Base-by-base conservation (phyloP, 1,284 basidiomycete species). In the Agroathelia rolfsii region DNA sequence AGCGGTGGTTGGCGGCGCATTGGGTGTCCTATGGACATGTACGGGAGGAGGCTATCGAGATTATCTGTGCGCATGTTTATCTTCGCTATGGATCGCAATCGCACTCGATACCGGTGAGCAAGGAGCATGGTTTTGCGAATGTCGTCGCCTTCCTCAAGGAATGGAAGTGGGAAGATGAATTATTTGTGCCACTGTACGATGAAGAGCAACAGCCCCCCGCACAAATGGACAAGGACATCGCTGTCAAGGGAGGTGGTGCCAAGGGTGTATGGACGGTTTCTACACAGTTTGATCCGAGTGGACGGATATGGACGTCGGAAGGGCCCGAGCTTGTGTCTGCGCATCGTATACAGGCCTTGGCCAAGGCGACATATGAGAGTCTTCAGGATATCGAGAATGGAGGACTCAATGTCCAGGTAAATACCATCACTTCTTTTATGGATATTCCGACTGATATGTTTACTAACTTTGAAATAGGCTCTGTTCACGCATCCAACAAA, bases 1-100 rank as follows among this genome's bases (percentile, higher is more conserved):
- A 97, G 59, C 73, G 95, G 31, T 99, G 95, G 95, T 60, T 97
- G 29, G 73, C 82, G 0, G 66, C 81, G 2, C 95, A 98, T 55
- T 87, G 94, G 82, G 69, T 97, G 14, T 64, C 87, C 11, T 61
- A 68, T 2, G 55, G 58, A 0, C 79, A 88, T 43, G 59, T 93
- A 25, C 66, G 70, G 4, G 70, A 77, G 35, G 89, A 96, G 52
- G 75, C 76, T 0, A 66, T 89, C 28, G 95, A 99, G 56, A 60
- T 98, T 8, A 53, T 98, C 18, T 85, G 82, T 46, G 87, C 87
- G 0, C 58, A 56, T 21, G n/a, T n/a, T n/a, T n/a, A 56, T 74
- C 13, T 84, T 84, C 42, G 52, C 76, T 3, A 63, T 62, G 10
- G 49, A 56, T 33, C 57, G 59, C 4, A 43, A 51, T 19, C 38